Evolutionary conservation across 306 rosid genomes (phyloP), one percentile per base, ranked within the genome.

Genomic region (Pterocarpus santalinus): DNA sequence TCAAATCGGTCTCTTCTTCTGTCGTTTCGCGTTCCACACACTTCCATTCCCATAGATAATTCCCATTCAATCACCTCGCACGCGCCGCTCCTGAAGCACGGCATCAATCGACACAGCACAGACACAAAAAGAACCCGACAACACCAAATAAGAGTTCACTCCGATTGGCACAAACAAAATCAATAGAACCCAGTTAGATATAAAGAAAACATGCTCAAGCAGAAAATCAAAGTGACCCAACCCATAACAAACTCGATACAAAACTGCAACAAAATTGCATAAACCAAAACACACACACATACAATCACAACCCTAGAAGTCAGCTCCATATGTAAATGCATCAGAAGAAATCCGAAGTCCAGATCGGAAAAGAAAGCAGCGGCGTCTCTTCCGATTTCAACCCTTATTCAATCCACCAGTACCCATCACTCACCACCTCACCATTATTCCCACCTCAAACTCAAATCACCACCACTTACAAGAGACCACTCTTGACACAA

Each of bases 331-430:
- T 75, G 81, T 81, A 85, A 85, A 85, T 85, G 88, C 88, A 82
- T 85, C 88, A 85, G 1, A 81, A 77, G 70, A 81, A 81, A 82
- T 78, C 88, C 0, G 75, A 85, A 82, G 55, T 78, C 39, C 86
- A 85, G 86, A 82, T 82, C 86, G 86, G 86, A 79, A 79, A 62
- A 82, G 86, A 86, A 86, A 82, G 86, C 84, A 41, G 7, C 2
- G 86, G 78, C 47, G 30, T 82, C 67, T 87, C 85, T 80, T 87
- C 86, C 87, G 84, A 81, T 76, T 87, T 75, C 66, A 78, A 65
- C 32, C 79, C n/a, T 47, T 55, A 4, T n/a, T 55, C 49, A 0
- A 36, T 13, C 8, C 61, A 2, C 72, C 36, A 67, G 2, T 43
- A 8, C 9, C 9, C 8, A 5, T 43, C 47, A 16, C 33, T 5